Percentiles rank a stretch among this genome's conserved stretches.
These are phyloP conservation scores for Phylloporus sp. DNA, from an alignment of 768 basidiomycete genomes.

Conservation along the genomic window DNA sequence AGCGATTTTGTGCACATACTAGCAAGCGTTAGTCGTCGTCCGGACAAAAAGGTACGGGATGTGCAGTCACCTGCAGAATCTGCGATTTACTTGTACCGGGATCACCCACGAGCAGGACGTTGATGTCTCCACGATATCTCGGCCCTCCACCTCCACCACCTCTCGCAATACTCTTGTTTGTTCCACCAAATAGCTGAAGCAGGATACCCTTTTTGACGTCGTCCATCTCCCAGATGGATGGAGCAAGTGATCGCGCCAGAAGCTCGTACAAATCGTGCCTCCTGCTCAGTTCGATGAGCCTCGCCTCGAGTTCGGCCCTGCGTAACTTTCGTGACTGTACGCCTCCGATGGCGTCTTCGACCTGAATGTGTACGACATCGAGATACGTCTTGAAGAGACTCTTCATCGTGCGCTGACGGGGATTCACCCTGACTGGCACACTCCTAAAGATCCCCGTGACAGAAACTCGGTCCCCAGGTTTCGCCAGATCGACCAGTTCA, in stretches of 20 bases:
- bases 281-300: slow-evolving; percentile 65
- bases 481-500: slow-evolving; percentile 93
- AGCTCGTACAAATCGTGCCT: slow-evolving; percentile 82
- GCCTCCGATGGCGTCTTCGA: slow-evolving; percentile 43
- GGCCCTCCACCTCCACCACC: slow-evolving; percentile 97
- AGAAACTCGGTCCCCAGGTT: slow-evolving; percentile 89
- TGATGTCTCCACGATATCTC: slow-evolving; percentile 96
- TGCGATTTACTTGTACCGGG: slow-evolving; percentile 97
- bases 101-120: slow-evolving; percentile 94
- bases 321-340: slow-evolving; percentile 34
- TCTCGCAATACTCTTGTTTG: slow-evolving; percentile 89
- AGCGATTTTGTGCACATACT: slow-evolving; percentile 99
- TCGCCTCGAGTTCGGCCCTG: slow-evolving; percentile 72
- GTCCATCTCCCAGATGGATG: slow-evolving; percentile 97
- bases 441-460: slow-evolving; percentile 95
- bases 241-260: slow-evolving; percentile 80
- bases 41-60: not conserved
- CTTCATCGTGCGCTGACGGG: slow-evolving; percentile 85
- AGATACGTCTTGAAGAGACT: slow-evolving; percentile 97
- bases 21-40: not conserved
- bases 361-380: slow-evolving; percentile 88
- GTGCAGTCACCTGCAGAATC: slow-evolving; percentile 68
- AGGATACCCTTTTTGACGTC: slow-evolving; percentile 99
- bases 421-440: slow-evolving; percentile 92
- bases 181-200: slow-evolving; percentile 94